phyloP scores from a whole-genome alignment of 1,284 basidiomycete species.

The Cryptococcus floricola region DNA sequence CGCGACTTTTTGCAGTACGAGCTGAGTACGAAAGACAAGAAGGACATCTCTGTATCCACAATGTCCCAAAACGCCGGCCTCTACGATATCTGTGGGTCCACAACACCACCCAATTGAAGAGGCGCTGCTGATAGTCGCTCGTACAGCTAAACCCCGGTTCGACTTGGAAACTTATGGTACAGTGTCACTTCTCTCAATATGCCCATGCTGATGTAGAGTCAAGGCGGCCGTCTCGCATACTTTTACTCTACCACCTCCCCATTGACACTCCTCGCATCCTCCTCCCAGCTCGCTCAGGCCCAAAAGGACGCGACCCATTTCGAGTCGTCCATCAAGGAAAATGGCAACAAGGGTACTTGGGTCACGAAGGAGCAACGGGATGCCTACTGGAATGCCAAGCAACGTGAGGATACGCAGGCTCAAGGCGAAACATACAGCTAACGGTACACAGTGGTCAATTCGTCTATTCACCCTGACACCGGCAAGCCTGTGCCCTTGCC shows the following conservation, averaged over 20 bases:
- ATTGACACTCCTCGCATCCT: slow-evolving; percentile 53
- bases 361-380: slow-evolving; percentile 37
- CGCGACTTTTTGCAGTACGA: too few relatives aligned
- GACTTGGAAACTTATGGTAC: slow-evolving; percentile 36
- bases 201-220: neutral
- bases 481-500: slow-evolving; percentile 52
- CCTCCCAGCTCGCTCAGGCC: slow-evolving; percentile 41
- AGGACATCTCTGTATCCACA: neutral
- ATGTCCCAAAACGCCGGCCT: slow-evolving; percentile 16
- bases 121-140: neutral
- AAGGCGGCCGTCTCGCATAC: slow-evolving; percentile 52
- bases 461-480: slow-evolving; percentile 53
- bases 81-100: slow-evolving; percentile 30
- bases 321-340: slow-evolving; percentile 43
- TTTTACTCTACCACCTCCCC: slow-evolving; percentile 56
- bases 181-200: neutral
- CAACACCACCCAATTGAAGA: neutral
- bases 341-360: slow-evolving; percentile 41
- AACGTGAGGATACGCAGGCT: slow-evolving; percentile 39
- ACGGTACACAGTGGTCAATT: slow-evolving; percentile 45
- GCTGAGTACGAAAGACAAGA: too few relatives aligned
- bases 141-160: slow-evolving; percentile 36
- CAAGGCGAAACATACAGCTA: neutral
- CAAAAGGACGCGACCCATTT: slow-evolving; percentile 43
- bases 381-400: slow-evolving; percentile 49